Base-by-base conservation (phyloP, 129 eudicot genomes). In the Tagetes patula region DNA sequence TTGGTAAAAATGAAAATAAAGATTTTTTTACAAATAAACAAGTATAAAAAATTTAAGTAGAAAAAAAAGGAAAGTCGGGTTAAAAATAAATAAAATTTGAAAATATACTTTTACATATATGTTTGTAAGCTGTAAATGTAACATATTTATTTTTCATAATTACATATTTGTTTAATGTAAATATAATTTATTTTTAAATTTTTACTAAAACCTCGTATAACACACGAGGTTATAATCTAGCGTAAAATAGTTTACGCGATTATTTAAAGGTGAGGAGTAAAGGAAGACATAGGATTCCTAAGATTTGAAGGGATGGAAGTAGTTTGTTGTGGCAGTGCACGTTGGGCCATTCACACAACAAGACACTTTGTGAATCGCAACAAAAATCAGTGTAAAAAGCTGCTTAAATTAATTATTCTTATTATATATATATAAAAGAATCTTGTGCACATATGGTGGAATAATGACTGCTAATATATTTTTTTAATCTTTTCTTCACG, bases 271-370 rank as follows among this genome's bases (percentile, higher is more conserved):
- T 53, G 6, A 38, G 1, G 37, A 11, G 36, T 39, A 20, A 20
- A 20, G 27, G 60, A 61, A 37, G 38, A 79, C 82, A 79, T 79
- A 64, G 82, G 82, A 79, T 79, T 65, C 82, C 59, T 79, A 65
- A 78, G 82, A 72, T 54, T 53, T 79, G 74, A 11, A 69, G 73
- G 59, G 60, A 64, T 53, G 64, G 77, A 78, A 64, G 82, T 65
- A 53, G 77, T 63, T 65, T 74, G 77, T 53, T 82, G 84, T 80
- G 76, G 83, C 81, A 73, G 75, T 73, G 85, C 87, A 86, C 83
- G 87, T 80, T 83, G 90, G 87, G 80, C 85, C 90, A 76, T 80
- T 83, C 27, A 20, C 27, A 20, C 27, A 87, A 80, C 85, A 83
- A 64, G 65, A 83, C 78, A 86, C 78, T 77, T 81, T 74, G 87